A percentile compares a stretch with the other conserved stretches of the same genome.
Evolutionary conservation across 257 asterid species (phyloP).

Genomic region (Lycium barbarum): DNA sequence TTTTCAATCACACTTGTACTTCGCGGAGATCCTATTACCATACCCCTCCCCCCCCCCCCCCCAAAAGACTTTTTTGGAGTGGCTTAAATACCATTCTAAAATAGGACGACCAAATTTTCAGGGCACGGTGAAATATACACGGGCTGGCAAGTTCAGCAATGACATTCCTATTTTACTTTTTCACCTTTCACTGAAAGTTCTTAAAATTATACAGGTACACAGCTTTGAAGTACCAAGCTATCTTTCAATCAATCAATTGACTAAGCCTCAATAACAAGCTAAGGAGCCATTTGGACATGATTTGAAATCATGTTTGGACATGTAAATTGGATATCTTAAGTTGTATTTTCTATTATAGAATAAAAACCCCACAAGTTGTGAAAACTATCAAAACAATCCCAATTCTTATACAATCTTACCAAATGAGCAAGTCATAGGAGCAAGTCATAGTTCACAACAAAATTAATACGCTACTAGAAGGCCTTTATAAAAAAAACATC

Average conservation of each 20-base stretch:
- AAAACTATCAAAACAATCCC: too few relatives aligned
- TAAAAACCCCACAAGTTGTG: too few relatives aligned
- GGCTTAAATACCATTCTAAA: conserved; percentile 5
- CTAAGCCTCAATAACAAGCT: neutral
- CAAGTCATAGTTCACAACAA: too few relatives aligned
- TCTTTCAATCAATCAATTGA: neutral
- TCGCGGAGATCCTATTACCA: neutral
- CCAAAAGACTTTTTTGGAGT: neutral
- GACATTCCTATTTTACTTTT: neutral
- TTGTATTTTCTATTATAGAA: too few relatives aligned
- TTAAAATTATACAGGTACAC: neutral
- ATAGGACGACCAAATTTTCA: neutral
- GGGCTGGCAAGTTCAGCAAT: neutral
- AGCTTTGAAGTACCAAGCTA: neutral
- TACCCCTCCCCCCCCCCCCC: neutral
- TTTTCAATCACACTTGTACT: neutral
- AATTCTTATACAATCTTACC: too few relatives aligned
- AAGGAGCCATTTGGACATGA: too few relatives aligned
- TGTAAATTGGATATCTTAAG: too few relatives aligned
- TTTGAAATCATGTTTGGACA: too few relatives aligned
- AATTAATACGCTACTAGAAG: too few relatives aligned
- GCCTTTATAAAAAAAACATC: too few relatives aligned
- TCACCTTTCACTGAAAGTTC: neutral
- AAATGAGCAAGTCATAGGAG: too few relatives aligned
- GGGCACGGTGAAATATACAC: neutral